Base-by-base conservation (phyloP, 1,284 basidiomycete genomes). In the Ganoderma resinaceum region DNA sequence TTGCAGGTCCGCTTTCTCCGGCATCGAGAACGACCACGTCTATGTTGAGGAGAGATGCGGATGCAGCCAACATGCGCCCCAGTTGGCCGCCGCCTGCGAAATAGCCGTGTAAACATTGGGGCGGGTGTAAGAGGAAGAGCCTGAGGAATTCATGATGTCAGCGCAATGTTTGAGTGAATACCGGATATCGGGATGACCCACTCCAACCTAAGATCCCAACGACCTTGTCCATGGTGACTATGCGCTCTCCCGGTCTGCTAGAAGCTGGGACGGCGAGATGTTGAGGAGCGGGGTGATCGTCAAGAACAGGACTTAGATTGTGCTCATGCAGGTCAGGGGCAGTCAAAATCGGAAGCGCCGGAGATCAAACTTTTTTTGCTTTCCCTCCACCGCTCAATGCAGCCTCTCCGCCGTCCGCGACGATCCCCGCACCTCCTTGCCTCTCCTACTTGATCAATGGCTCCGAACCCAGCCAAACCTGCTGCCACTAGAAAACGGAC, bases 1-100 rank as follows among this genome's bases (percentile, higher is more conserved):
- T 99, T 16, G 98, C 97, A 0, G 98, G 98, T 2, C 89, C 89
- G 67, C 88, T 81, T 42, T 87, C 83, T 20, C 95, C 95, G 16
- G 90, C 87, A 78, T 99, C 97, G 61, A 99, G 91, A 73, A 98
- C 90, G 43, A 96, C 83, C n/a, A 97, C 85, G 59, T 93, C 88
- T 73, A 99, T 87, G 77, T 96, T 95, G 67, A 99, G 87, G 43
- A 96, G 86, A 12, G 96, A 91, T 0, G 97, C 97, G 0, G 97
- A 92, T 61, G 94, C 93, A 11, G 93, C 95, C 49, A 99, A 89
- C 97, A 99, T 99, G 53, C 98, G 95, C 59, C 98, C 98, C 20
- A 99, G 90, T 82, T 99, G 97, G 75, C 97, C 97, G 61, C 97
- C 98, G 74, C 97, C 97, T 96, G 59, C 62, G 26, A 40, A 31